A percentile compares a stretch with the other conserved stretches of the same genome.
These are phyloP conservation scores for Colletotrichum higginsianum DNA, from an alignment of 2,329 filamentous ascomycete genomes.

Conservation along the genomic window DNA sequence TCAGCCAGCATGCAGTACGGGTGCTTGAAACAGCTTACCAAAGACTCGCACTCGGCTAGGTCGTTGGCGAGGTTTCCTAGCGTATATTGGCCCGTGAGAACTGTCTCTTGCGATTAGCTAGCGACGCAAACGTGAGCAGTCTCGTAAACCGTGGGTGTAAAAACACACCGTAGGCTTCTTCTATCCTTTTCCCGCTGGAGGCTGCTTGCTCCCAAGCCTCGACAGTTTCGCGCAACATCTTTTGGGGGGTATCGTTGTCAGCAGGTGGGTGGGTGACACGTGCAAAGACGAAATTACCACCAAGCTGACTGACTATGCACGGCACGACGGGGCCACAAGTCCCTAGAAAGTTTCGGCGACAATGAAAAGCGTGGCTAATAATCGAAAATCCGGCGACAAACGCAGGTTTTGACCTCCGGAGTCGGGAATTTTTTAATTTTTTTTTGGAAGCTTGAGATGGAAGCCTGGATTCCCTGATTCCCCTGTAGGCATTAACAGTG, in stretches of 20 bases:
- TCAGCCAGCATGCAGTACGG: not conserved
- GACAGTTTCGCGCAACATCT: slow-evolving; percentile 9
- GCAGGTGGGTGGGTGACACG: not conserved
- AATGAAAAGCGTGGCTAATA: too few species aligned
- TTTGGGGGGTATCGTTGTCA: not conserved
- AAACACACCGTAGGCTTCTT: not conserved
- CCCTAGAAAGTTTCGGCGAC: not conserved
- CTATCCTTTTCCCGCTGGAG: not conserved
- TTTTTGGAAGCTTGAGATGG: not conserved
- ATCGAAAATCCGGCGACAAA: not conserved
- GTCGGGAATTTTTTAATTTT: not conserved
- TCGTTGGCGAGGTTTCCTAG: slow-evolving; percentile 11
- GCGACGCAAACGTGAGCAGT: not conserved
- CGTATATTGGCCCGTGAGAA: slow-evolving; percentile 6
- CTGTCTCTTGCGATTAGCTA: slow-evolving; percentile 9
- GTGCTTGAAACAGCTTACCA: slow-evolving; percentile 4
- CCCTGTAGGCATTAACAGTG: not conserved
- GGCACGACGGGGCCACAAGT: not conserved
- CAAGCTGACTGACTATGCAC: not conserved
- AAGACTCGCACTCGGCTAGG: slow-evolving; percentile 5
- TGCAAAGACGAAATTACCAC: not conserved
- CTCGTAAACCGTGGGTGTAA: not conserved
- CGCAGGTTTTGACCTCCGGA: not conserved
- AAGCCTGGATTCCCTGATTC: not conserved
- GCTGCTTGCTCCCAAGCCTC: not conserved